A percentile compares a stretch with the other conserved stretches of the same genome.
Evolutionary conservation across 164 flowering plant genomes (phyloP).

Genomic region (Berberis thunbergii): DNA sequence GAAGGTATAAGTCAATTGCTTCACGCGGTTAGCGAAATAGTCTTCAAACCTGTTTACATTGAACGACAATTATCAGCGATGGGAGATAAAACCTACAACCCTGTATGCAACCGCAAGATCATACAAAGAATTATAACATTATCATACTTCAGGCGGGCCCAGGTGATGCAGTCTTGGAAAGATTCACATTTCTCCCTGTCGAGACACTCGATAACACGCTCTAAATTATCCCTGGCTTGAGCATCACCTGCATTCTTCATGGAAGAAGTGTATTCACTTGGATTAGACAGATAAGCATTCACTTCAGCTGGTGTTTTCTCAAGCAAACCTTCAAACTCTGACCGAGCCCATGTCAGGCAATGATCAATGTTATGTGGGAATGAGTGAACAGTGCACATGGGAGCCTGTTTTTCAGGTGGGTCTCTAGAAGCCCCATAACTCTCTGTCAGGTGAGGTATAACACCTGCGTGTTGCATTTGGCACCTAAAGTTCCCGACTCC

Average conservation of each 20-base stretch:
- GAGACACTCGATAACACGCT: constrained; percentile 72
- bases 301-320: constrained; percentile 92
- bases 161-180: constrained; percentile 70
- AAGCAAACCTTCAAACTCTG: constrained; percentile 86
- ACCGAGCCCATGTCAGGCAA: constrained; percentile 89
- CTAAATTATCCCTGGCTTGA: constrained; percentile 72
- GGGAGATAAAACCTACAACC: not conserved
- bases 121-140: not conserved
- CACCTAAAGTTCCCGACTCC: constrained; percentile 82
- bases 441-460: constrained; percentile 81
- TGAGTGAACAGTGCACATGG: constrained; percentile 90
- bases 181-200: constrained; percentile 60
- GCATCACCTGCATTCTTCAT: constrained; percentile 77
- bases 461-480: constrained; percentile 89
- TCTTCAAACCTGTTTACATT: constrained; percentile 59
- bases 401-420: constrained; percentile 89
- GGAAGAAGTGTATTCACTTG: constrained; percentile 45
- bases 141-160: constrained; percentile 74
- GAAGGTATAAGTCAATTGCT: constrained; percentile 8
- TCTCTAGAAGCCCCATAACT: constrained; percentile 88
- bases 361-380: constrained; percentile 91
- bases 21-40: constrained; percentile 12
- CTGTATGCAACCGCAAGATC: too few relatives aligned
- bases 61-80: not conserved
- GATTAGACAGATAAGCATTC: constrained; percentile 60